phyloP scores from a whole-genome alignment of 2,329 filamentous ascomycete species.

The Neopestalotiopsis sp. region DNA sequence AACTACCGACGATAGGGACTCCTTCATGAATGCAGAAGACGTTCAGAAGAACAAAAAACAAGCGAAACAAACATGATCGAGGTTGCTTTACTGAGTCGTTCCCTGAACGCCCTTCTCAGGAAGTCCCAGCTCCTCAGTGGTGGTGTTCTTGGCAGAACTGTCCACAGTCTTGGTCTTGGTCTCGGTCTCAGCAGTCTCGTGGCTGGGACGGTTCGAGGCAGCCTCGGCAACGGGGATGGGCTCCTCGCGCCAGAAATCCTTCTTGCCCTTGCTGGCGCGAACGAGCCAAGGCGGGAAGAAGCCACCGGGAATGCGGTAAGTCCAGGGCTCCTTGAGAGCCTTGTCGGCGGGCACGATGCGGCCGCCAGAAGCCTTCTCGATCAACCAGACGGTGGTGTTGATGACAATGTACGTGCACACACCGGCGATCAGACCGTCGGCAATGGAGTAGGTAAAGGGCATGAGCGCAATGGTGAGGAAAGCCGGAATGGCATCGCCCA shows the following conservation, averaged over 20 bases:
- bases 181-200: conserved; percentile 6
- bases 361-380: conserved; percentile 70
- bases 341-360: conserved; percentile 77
- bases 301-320: conserved; percentile 76
- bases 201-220: conserved; percentile 18
- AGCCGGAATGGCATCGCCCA: conserved; percentile 82
- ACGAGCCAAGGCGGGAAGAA: conserved; percentile 76
- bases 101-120: conserved; percentile 2
- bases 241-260: conserved; percentile 70
- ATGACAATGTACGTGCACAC: conserved; percentile 78
- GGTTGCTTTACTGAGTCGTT: neutral
- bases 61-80: neutral
- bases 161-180: neutral
- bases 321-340: conserved; percentile 80
- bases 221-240: conserved; percentile 29
- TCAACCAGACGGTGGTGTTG: conserved; percentile 72
- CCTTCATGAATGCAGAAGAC: neutral
- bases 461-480: conserved; percentile 85
- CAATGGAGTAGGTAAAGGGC: conserved; percentile 90
- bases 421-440: conserved; percentile 83
- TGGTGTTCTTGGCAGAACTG: conserved; percentile 3
- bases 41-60: neutral
- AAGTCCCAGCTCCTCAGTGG: neutral
- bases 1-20: neutral
- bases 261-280: conserved; percentile 69